A percentile compares a stretch with the other conserved stretches of the same genome.
Conservation (phyloP, 1,139 yeast species). For the Candida tropicalis region DNA sequence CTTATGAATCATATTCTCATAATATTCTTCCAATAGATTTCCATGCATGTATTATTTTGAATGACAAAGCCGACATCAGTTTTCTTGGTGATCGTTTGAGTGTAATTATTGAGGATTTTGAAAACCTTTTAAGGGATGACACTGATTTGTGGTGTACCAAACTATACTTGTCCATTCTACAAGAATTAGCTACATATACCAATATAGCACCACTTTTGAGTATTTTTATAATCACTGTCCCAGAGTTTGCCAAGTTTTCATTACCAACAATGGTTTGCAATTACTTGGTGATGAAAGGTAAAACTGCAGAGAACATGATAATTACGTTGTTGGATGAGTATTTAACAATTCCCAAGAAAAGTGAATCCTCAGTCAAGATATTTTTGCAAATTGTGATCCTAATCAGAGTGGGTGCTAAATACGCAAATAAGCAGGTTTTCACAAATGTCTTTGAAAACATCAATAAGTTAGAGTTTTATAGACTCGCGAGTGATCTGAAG, state of each 20-base stretch:
- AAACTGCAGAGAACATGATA: slow-evolving; percentile 14
- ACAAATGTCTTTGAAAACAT: slow-evolving; percentile 35
- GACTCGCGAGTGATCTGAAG: slow-evolving; percentile 37
- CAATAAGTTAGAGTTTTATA: slow-evolving; percentile 31
- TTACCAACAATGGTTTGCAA: slow-evolving; percentile 30
- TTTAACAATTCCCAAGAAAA: slow-evolving; percentile 11
- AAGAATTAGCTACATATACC: slow-evolving; percentile 30
- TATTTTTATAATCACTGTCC: slow-evolving; percentile 26
- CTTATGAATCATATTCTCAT: slow-evolving; percentile 17
- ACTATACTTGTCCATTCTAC: slow-evolving; percentile 36
- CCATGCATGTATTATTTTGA: slow-evolving; percentile 34
- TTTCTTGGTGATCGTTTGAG: slow-evolving; percentile 19
- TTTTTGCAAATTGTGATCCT: slow-evolving; percentile 42
- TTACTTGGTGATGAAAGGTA: slow-evolving; percentile 21
- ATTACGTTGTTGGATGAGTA: slow-evolving; percentile 18
- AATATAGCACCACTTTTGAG: slow-evolving; percentile 27
- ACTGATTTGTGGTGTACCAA: slow-evolving; percentile 32
- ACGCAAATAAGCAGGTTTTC: slow-evolving; percentile 30
- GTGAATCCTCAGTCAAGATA: slow-evolving; percentile 24
- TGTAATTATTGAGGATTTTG: slow-evolving; percentile 18
- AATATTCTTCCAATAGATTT: slow-evolving; percentile 35
- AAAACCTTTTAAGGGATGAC: slow-evolving; percentile 6
- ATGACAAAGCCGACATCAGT: slow-evolving; percentile 24
- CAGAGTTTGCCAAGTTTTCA: slow-evolving; percentile 23
- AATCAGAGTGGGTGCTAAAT: slow-evolving; percentile 48